Percentiles rank a stretch among this genome's conserved stretches.
Conservation (phyloP, 2,329 filamentous ascomycete genomes). For the Paecilomyces fulvus region DNA sequence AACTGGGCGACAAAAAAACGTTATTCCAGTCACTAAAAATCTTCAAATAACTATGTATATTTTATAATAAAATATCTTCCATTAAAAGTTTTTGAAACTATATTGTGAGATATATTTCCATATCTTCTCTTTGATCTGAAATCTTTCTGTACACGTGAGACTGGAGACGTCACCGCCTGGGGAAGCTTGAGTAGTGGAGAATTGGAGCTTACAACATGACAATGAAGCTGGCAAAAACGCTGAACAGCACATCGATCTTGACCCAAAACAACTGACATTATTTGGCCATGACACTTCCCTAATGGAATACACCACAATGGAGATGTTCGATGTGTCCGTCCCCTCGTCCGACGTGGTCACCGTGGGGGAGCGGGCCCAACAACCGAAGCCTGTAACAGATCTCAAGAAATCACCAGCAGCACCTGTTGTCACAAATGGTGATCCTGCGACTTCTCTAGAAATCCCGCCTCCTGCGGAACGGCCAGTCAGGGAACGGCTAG, state of each 20-base stretch:
- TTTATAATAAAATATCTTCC: too few species aligned
- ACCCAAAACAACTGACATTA: neutral
- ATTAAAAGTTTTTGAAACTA: too few species aligned
- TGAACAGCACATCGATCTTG: neutral
- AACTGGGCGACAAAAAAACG: too few species aligned
- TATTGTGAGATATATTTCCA: too few species aligned
- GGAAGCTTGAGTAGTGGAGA: neutral
- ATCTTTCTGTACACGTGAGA: neutral
- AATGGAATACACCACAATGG: neutral
- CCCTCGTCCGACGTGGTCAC: neutral
- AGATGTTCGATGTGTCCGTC: neutral
- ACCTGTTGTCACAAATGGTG: neutral
- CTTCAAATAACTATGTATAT: too few species aligned
- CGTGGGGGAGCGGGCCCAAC: conserved; percentile 33
- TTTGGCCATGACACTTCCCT: neutral
- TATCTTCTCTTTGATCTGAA: too few species aligned
- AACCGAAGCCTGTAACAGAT: conserved; percentile 7
- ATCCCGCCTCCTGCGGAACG: neutral
- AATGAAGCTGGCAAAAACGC: neutral
- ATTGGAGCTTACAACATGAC: neutral
- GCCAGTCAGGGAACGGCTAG: neutral
- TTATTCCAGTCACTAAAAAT: too few species aligned
- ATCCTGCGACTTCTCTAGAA: neutral
- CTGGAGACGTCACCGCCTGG: neutral
- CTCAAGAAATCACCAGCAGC: neutral